Conservation (phyloP, 106 monocot species). For the Allium fistulosum region DNA sequence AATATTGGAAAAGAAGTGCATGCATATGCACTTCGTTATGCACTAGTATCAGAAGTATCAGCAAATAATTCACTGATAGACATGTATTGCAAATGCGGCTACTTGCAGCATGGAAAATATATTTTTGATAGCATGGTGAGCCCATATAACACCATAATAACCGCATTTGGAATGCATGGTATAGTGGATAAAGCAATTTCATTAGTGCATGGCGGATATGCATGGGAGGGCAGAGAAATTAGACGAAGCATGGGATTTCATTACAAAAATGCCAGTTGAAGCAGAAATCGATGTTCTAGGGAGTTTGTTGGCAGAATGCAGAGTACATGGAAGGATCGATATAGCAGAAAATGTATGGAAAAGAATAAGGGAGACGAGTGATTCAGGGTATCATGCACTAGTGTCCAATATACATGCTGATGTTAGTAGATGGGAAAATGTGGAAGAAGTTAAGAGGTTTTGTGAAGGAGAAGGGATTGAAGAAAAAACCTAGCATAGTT, state of each 20-base stretch:
- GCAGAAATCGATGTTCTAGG: constrained; percentile 50
- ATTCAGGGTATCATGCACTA: constrained; percentile 54
- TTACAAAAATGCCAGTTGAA: constrained; percentile 30
- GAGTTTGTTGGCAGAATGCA: constrained; percentile 49
- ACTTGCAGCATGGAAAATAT: constrained; percentile 16
- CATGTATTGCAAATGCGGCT: constrained; percentile 68
- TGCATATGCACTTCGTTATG: constrained; percentile 19
- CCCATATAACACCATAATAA: constrained; percentile 51
- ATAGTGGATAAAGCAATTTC: constrained; percentile 10
- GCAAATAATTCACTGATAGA: constrained; percentile 46
- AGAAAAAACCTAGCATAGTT: constrained; percentile 50
- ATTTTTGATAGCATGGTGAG: constrained; percentile 23
- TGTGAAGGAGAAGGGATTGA: constrained; percentile 30
- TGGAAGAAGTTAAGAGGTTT: constrained; percentile 22
- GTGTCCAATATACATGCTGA: constrained; percentile 50
- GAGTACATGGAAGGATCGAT: constrained; percentile 36
- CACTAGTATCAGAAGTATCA: constrained; percentile 12
- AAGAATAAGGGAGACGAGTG: constrained; percentile 33
- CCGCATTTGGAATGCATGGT: constrained; percentile 48
- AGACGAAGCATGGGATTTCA: constrained; percentile 49
- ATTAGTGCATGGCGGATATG: constrained; percentile 56
- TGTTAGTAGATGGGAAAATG: constrained; percentile 41
- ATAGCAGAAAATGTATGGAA: constrained; percentile 37
- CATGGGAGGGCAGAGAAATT: constrained; percentile 34
- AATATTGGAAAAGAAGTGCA: constrained; percentile 53